phyloP scores from a whole-genome alignment of 495 filamentous ascomycete genomes.

The Hypoxylon crocopeplum region DNA sequence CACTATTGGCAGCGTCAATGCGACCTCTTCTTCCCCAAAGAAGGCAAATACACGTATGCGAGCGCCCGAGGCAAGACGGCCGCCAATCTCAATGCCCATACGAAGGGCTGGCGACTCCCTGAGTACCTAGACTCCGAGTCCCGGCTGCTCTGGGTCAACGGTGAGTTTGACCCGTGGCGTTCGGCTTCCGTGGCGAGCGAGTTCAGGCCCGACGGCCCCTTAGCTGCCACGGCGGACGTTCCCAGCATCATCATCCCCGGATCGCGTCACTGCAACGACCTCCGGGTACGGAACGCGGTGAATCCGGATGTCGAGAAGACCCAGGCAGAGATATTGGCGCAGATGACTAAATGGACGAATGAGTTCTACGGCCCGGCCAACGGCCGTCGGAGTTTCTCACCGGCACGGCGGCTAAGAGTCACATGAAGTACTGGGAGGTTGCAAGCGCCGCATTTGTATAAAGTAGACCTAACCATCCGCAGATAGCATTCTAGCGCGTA shows the following conservation, averaged over 20 bases:
- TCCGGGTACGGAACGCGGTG: slow-evolving; percentile 50
- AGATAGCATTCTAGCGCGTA: too few species aligned
- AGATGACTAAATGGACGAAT: slow-evolving; percentile 58
- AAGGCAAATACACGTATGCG: slow-evolving; percentile 57
- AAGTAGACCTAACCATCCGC: too few species aligned
- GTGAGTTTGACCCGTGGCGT: slow-evolving; percentile 68
- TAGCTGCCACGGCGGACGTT: slow-evolving; percentile 47
- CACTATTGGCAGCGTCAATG: slow-evolving; percentile 66
- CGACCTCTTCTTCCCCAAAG: slow-evolving; percentile 60
- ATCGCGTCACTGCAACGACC: slow-evolving; percentile 60
- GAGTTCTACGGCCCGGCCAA: slow-evolving; percentile 47
- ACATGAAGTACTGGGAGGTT: too few species aligned
- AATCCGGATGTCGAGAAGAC: slow-evolving; percentile 41
- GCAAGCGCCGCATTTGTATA: too few species aligned
- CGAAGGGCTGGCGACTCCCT: slow-evolving; percentile 61
- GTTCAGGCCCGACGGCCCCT: slow-evolving; percentile 62
- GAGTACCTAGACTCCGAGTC: slow-evolving; percentile 47
- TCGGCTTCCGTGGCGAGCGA: slow-evolving; percentile 58
- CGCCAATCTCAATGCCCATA: slow-evolving; percentile 59
- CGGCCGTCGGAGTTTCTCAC: neutral
- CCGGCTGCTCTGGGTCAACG: slow-evolving; percentile 65
- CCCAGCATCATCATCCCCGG: slow-evolving; percentile 64
- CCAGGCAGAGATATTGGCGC: slow-evolving; percentile 50
- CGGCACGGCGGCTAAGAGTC: too few species aligned
- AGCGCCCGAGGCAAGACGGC: slow-evolving; percentile 57